phyloP scores from a whole-genome alignment of 306 rosid genomes.

The Betula pendula region DNA sequence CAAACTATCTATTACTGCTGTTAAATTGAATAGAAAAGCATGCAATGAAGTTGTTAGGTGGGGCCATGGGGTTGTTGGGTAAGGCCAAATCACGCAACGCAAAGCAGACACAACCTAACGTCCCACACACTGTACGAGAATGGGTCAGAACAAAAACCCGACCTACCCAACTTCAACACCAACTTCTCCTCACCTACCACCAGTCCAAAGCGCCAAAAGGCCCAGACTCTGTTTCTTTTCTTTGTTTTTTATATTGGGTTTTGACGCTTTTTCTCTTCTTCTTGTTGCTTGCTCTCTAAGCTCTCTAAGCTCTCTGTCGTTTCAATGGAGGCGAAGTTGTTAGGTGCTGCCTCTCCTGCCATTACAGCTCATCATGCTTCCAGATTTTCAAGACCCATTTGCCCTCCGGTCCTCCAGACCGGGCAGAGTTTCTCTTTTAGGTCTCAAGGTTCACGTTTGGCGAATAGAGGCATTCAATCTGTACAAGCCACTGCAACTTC shows the following conservation, averaged over 20 bases:
- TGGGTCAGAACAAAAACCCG: too few relatives aligned
- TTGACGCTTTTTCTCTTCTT: not conserved
- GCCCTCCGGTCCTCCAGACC: constrained; percentile 17
- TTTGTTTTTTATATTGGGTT: not conserved
- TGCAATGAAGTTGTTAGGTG: too few relatives aligned
- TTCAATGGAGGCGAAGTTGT: constrained; percentile 65
- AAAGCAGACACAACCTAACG: too few relatives aligned
- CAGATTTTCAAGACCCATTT: constrained; percentile 28
- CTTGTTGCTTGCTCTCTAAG: not conserved
- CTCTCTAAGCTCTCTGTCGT: not conserved
- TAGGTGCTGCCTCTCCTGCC: constrained; percentile 32
- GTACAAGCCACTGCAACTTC: constrained; percentile 38
- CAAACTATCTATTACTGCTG: too few relatives aligned
- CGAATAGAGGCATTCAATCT: constrained; percentile 33
- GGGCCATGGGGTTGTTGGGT: too few relatives aligned
- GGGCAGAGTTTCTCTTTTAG: constrained; percentile 18
- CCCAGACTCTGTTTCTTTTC: not conserved
- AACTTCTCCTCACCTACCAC: not conserved
- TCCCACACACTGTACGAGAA: too few relatives aligned
- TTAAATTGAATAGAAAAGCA: too few relatives aligned
- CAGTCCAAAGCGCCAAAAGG: not conserved
- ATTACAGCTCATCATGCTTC: constrained; percentile 15
- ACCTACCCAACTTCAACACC: too few relatives aligned
- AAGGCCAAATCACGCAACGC: too few relatives aligned
- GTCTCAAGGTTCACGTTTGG: constrained; percentile 21